phyloP scores from a whole-genome alignment of 1,139 yeast genomes.

The Chernovozyma aurita region DNA sequence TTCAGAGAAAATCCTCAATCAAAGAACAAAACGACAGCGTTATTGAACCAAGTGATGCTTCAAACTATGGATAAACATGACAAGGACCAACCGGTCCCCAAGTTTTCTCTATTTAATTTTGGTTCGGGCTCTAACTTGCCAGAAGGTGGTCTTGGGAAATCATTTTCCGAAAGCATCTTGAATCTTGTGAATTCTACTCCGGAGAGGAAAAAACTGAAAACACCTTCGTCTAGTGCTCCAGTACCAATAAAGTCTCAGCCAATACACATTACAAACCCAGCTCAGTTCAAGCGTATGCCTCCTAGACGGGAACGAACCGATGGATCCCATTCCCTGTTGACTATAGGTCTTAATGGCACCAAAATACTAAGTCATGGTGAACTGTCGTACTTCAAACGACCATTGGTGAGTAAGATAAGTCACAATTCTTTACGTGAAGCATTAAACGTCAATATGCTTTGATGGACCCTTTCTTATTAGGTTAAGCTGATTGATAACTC shows the following conservation, averaged over 20 bases:
- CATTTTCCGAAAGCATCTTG: conserved; percentile 4
- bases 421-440: conserved; percentile 34
- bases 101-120: conserved; percentile 9
- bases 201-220: conserved; percentile 1
- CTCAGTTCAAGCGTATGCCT: conserved; percentile 26
- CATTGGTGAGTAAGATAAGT: conserved; percentile 33
- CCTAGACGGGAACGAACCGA: conserved; percentile 16
- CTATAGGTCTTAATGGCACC: conserved; percentile 46
- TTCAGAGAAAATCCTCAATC: background rate
- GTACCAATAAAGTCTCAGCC: conserved; percentile 1
- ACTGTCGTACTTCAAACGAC: conserved; percentile 34
- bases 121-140: conserved; percentile 11
- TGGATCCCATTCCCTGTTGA: conserved; percentile 42
- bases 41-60: conserved; percentile 18
- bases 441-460: conserved; percentile 10
- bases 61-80: conserved; percentile 4
- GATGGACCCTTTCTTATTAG: no score
- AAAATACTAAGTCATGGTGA: conserved; percentile 40
- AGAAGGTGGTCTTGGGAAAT: background rate
- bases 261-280: conserved; percentile 11
- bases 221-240: background rate
- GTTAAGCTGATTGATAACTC: background rate
- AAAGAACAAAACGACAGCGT: conserved; percentile 9
- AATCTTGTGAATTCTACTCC: conserved; percentile 2
- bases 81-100: conserved; percentile 7